phyloP scores from a whole-genome alignment of 2,329 filamentous ascomycete species.

The Paecilomyces variotii region DNA sequence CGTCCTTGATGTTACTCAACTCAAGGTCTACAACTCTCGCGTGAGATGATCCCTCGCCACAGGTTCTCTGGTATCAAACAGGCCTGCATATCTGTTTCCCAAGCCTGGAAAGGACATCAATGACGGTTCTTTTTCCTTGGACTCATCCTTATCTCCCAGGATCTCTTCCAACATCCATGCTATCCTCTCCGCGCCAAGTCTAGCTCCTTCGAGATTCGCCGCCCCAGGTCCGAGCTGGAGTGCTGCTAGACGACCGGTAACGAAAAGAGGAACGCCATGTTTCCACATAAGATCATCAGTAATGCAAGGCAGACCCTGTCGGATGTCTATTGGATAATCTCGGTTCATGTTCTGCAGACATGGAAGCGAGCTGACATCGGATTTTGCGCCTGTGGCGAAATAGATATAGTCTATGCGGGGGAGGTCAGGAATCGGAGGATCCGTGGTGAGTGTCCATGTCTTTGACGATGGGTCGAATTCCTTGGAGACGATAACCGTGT shows the following conservation, averaged over 20 bases:
- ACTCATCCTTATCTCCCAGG: conserved; percentile 24
- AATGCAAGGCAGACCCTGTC: conserved; percentile 62
- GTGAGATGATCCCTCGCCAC: neutral
- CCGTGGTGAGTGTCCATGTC: conserved; percentile 47
- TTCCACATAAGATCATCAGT: conserved; percentile 72
- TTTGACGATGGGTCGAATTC: conserved; percentile 41
- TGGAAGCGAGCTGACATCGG: conserved; percentile 53
- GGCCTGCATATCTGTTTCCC: conserved; percentile 30
- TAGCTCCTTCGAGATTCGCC: conserved; percentile 65
- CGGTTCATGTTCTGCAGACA: conserved; percentile 53
- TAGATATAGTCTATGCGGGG: conserved; percentile 58
- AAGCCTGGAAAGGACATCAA: conserved; percentile 32
- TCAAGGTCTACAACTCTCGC: neutral
- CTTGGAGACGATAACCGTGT: conserved; percentile 49
- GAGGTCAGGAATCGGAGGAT: conserved; percentile 45
- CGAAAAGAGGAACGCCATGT: conserved; percentile 63
- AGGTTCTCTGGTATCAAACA: conserved; percentile 5
- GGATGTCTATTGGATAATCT: conserved; percentile 53
- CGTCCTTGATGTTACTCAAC: too few relatives aligned
- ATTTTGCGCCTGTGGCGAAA: conserved; percentile 65
- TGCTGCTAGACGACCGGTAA: conserved; percentile 60
- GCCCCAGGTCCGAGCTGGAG: conserved; percentile 64
- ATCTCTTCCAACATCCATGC: conserved; percentile 61
- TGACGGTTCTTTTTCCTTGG: conserved; percentile 15
- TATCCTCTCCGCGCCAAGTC: conserved; percentile 64